phyloP scores from a whole-genome alignment of 495 filamentous ascomycete species.

The Lepidopterella palustris region DNA sequence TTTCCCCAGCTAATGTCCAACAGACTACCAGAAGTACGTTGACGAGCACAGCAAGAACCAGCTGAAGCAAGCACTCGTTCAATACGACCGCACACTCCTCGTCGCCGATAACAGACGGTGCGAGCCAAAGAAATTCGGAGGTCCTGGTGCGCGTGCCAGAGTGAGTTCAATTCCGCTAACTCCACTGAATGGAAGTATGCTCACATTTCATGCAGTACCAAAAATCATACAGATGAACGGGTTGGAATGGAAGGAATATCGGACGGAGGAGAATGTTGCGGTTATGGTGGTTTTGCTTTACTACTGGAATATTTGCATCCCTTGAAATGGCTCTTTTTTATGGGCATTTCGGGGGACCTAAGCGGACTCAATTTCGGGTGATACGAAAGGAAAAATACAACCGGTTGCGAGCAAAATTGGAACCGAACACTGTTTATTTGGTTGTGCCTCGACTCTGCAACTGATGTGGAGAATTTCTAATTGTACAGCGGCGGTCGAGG shows the following conservation, averaged over 20 bases:
- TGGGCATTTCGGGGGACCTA: constrained; percentile 1
- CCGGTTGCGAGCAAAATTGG: background rate
- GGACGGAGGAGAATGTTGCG: constrained; percentile 1
- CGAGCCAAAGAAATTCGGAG: constrained; percentile 52
- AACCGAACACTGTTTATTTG: background rate
- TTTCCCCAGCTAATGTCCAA: too few species aligned
- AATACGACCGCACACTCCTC: constrained; percentile 93
- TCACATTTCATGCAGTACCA: too few species aligned
- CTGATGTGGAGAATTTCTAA: too few species aligned
- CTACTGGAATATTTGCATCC: background rate
- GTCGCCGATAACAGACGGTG: constrained; percentile 91
- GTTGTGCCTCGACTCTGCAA: background rate
- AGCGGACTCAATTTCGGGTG: background rate
- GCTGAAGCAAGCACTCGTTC: constrained; percentile 87
- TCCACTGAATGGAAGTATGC: too few species aligned
- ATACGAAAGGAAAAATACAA: background rate
- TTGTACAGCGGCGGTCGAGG: too few species aligned
- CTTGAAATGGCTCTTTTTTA: background rate
- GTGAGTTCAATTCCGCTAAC: too few species aligned
- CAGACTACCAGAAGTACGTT: constrained; percentile 99
- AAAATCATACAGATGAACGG: constrained; percentile 58
- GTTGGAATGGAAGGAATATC: background rate
- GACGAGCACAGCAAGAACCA: constrained; percentile 99
- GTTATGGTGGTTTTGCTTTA: background rate
- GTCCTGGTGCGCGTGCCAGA: constrained; percentile 89